Evolutionary conservation across 2,329 filamentous ascomycete species (phyloP).

Genomic region (Phaeosphaeriaceae sp.): DNA sequence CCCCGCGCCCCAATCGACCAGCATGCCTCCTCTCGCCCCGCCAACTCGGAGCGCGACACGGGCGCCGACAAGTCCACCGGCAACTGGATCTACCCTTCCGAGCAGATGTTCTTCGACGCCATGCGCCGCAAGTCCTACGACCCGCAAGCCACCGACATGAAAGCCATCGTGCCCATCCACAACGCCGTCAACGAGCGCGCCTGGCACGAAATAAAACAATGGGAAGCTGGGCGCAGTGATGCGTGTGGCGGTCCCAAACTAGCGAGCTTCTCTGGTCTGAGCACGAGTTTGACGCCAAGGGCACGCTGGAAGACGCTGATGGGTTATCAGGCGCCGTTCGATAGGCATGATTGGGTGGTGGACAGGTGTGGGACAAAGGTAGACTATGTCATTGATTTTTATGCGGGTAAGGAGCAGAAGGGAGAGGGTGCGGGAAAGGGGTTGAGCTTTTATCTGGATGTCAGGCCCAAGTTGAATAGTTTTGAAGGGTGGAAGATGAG

Average conservation of each 20-base stretch:
- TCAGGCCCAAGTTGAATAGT: slow-evolving; percentile 69
- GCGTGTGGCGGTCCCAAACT: slow-evolving; percentile 80
- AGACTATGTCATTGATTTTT: slow-evolving; percentile 99
- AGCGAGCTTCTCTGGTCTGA: slow-evolving; percentile 78
- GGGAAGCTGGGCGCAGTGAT: slow-evolving; percentile 73
- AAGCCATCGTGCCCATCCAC: slow-evolving; percentile 92
- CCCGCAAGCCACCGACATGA: slow-evolving; percentile 77
- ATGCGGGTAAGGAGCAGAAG: slow-evolving; percentile 71
- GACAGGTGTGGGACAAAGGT: slow-evolving; percentile 85
- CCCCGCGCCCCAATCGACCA: slow-evolving; percentile 40
- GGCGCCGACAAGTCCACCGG: slow-evolving; percentile 71
- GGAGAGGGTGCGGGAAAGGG: slow-evolving; percentile 52
- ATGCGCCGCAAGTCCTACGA: slow-evolving; percentile 90
- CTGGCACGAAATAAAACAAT: slow-evolving; percentile 88
- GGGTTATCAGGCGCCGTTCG: slow-evolving; percentile 92
- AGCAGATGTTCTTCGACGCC: slow-evolving; percentile 97
- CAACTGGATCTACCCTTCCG: slow-evolving; percentile 97
- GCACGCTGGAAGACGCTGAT: slow-evolving; percentile 82
- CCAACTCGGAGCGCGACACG: slow-evolving; percentile 78
- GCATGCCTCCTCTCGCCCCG: slow-evolving; percentile 53
- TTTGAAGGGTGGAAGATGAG: slow-evolving; percentile 68
- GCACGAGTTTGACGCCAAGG: slow-evolving; percentile 73
- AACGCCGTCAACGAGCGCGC: slow-evolving; percentile 98
- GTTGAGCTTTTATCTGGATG: slow-evolving; percentile 70
- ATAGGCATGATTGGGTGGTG: slow-evolving; percentile 96